phyloP scores from a whole-genome alignment of 1,284 basidiomycete genomes.

The Stygiomarasmius scandens region DNA sequence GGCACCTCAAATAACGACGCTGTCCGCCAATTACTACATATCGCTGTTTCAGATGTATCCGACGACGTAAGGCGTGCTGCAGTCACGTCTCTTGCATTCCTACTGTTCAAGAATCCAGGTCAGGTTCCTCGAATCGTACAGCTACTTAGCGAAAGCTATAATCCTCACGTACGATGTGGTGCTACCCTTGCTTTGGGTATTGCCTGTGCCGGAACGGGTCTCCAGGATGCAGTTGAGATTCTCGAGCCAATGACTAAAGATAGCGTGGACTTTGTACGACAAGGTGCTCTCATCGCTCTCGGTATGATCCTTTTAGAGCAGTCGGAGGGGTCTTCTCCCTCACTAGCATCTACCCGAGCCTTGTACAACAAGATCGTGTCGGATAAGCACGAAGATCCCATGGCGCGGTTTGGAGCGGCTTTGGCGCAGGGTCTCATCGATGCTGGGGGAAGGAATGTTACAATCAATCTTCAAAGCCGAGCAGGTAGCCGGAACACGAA shows the following conservation, averaged over 20 bases:
- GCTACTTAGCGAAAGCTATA: slow-evolving; percentile 94
- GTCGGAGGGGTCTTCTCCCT: slow-evolving; percentile 86
- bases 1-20: slow-evolving; percentile 94
- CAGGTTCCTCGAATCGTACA: slow-evolving; percentile 96
- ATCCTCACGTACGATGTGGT: slow-evolving; percentile 96
- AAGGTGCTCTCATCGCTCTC: slow-evolving; percentile 93
- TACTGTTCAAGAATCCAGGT: slow-evolving; percentile 92
- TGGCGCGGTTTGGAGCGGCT: slow-evolving; percentile 95
- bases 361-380: slow-evolving; percentile 87
- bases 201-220: slow-evolving; percentile 95
- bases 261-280: slow-evolving; percentile 94
- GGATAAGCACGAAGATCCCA: slow-evolving; percentile 96
- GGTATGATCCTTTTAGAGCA: slow-evolving; percentile 97
- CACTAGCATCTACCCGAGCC: slow-evolving; percentile 76
- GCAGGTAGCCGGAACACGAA: slow-evolving; percentile 90
- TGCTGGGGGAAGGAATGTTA: slow-evolving; percentile 93
- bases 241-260: slow-evolving; percentile 97
- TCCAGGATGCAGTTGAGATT: slow-evolving; percentile 93
- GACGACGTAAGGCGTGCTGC: slow-evolving; percentile 95
- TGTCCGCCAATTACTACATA: slow-evolving; percentile 87
- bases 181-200: slow-evolving; percentile 94
- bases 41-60: slow-evolving; percentile 95
- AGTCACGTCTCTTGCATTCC: slow-evolving; percentile 91
- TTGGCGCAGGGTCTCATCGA: slow-evolving; percentile 95
- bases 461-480: slow-evolving; percentile 88